These are phyloP conservation scores for Cyclocybe cylindracea DNA, from an alignment of 768 basidiomycete genomes.

Conservation along the genomic window DNA sequence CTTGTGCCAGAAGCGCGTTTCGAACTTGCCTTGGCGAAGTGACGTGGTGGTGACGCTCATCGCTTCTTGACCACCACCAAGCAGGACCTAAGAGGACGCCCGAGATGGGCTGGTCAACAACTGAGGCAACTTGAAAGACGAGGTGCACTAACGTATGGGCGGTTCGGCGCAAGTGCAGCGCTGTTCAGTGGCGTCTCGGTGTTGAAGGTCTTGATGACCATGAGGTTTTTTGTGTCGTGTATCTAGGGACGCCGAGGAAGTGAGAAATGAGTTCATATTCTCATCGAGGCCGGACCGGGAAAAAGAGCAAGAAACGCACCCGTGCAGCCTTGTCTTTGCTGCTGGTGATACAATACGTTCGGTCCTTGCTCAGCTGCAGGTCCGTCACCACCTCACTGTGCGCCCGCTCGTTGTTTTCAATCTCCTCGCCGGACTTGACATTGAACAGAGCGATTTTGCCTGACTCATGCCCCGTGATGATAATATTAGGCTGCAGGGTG, in stretches of 20 bases:
- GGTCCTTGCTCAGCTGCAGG: conserved; percentile 85
- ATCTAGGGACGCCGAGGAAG: conserved; percentile 43
- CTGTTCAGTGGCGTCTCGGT: conserved; percentile 97
- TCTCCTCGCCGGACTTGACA: conserved; percentile 82
- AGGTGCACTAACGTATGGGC: conserved; percentile 70
- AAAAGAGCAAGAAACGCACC: conserved; percentile 44
- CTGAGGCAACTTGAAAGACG: background rate
- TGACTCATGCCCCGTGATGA: conserved; percentile 95
- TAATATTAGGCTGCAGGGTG: conserved; percentile 70
- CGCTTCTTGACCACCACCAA: conserved; percentile 98
- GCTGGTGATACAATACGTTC: conserved; percentile 93
- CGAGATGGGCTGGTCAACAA: background rate
- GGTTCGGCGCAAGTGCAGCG: conserved; percentile 79
- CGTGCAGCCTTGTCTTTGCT: conserved; percentile 97
- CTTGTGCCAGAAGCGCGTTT: conserved; percentile 98
- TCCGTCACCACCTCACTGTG: conserved; percentile 90
- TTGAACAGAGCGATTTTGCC: conserved; percentile 95
- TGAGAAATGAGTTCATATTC: background rate
- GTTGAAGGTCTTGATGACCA: conserved; percentile 88
- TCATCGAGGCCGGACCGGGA: background rate
- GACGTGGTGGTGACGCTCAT: conserved; percentile 97
- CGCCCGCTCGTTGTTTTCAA: conserved; percentile 81
- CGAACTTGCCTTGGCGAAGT: conserved; percentile 93
- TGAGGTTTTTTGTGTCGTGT: conserved; percentile 86
- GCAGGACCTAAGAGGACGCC: conserved; percentile 57